Base-by-base conservation (phyloP, 2,329 filamentous ascomycete species). In the Calonectria hawksworthii region DNA sequence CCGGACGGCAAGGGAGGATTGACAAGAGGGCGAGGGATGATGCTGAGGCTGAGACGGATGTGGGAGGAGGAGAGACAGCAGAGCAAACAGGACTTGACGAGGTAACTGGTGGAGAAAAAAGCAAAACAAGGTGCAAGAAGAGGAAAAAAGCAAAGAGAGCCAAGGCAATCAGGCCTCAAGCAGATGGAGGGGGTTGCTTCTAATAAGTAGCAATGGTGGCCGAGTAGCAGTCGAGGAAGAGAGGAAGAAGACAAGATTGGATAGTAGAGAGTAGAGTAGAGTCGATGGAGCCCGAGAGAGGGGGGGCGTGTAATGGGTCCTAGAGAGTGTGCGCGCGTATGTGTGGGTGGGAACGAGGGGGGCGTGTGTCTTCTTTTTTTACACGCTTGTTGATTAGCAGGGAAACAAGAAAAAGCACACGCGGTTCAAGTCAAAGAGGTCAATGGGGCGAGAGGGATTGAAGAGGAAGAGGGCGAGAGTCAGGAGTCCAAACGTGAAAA, bases 101-200 rank as follows among this genome's bases (percentile, higher is more conserved):
- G 77, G 47, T 47, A 76, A 73, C 50, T 71, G 64, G 56, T 47
- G 69, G 77, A 78, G 78, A 80, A 80, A 66, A 63, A 80, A 76
- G 72, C 63, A 21, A 59, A 18, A 26, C 65, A 76, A 66, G 72
- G 59, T 30, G 59, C 69, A 66, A 72, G 65, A 64, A 50, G 32
- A 75, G 36, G n/a, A 70, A 61, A 69, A 61, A 72, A 16, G 38
- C 72, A 74, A 68, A 66, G 36, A 69, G 68, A 36, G 30, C 13
- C 32, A 44, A 59, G n/a, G 13, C 54, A 59, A 6, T 30, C 52
- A 30, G 18, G 18, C 52, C 30, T 11, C 8, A n/a, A 32, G 52
- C 9, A 3, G 11, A 16, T 23, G 21, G 32, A 34, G 54, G 32
- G 52, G 54, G 54, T 59, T 59, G 32, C 32, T 59, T 59, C 30